phyloP scores from a whole-genome alignment of 2,329 filamentous ascomycete genomes.

The Madurella mycetomatis region DNA sequence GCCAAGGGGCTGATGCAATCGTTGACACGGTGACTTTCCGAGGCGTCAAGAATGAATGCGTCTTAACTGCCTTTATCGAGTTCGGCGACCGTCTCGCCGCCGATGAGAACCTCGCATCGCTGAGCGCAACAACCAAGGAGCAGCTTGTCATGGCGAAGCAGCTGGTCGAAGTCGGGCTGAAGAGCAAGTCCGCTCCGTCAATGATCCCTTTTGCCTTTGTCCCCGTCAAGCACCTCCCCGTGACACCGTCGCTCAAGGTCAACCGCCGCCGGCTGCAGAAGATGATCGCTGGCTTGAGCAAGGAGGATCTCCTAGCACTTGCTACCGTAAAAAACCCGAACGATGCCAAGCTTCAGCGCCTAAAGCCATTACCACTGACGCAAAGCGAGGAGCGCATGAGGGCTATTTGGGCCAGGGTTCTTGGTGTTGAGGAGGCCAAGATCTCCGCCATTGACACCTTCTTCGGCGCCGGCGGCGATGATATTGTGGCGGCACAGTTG shows the following conservation, averaged over 20 bases:
- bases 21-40: conserved; percentile 46
- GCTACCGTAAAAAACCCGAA: conserved; percentile 35
- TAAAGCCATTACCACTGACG: conserved; percentile 46
- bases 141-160: conserved; percentile 41
- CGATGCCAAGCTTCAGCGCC: conserved; percentile 33
- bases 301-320: conserved; percentile 41
- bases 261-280: conserved; percentile 46
- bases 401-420: conserved; percentile 43
- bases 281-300: conserved; percentile 39
- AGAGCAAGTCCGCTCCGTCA: conserved; percentile 35
- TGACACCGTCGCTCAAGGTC: conserved; percentile 48
- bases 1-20: conserved; percentile 43
- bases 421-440: conserved; percentile 35
- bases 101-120: conserved; percentile 35
- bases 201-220: conserved; percentile 47
- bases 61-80: conserved; percentile 48
- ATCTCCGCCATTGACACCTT: conserved; percentile 44
- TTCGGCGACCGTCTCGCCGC: conserved; percentile 39
- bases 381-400: conserved; percentile 45
- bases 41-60: conserved; percentile 34
- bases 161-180: conserved; percentile 40
- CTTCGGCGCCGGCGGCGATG: conserved; percentile 44
- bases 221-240: conserved; percentile 44
- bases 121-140: conserved; percentile 40
- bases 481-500: conserved; percentile 41